Base-by-base conservation (phyloP, 257 asterid genomes). In the Avicennia marina region DNA sequence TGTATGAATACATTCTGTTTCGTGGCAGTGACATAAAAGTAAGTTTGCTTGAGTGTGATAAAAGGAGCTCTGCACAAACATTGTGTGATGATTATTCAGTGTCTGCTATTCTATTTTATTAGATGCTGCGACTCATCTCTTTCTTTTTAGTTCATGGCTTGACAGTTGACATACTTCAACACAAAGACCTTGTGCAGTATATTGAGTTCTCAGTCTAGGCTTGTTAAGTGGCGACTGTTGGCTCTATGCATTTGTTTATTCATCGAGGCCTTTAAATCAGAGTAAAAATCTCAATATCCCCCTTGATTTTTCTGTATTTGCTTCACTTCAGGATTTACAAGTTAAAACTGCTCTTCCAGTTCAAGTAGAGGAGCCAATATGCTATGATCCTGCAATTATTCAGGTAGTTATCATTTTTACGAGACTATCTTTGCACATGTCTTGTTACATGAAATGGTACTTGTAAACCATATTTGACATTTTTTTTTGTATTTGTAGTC, bases 21-120 rank as follows among this genome's bases (percentile, higher is more conserved):
- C 86, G 95, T 55, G 96, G 90, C 49, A 75, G 78, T 63, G 94
- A 88, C 74, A 85, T 88, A 25, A 88, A 82, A 78, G 96, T 88
- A 73, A 65, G 69, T 47, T 21, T 42, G 38, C 1, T 41, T 22
- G 40, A n/a, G 27, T 2, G 6, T 57, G 45, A 43, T 41, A 33
- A 59, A 55, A 16, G n/a, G n/a, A 13, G 62, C 29, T 43, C 2
- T 40, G 13, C 27, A 27, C 40, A 45, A 25, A 21, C 27, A 16
- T 24, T 16, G 19, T 32, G 27, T 43, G 34, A 26, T 32, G 29
- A 40, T 45, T 39, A 15, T 20, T 27, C n/a, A 47, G 19, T 29
- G 12, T 20, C n/a, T n/a, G 47, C 3, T 36, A 5, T n/a, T 5
- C 10, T 11, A 36, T 2, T 5, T 36, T 36, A n/a, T 12, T 36